phyloP scores from a whole-genome alignment of 148 eudicot genomes.

The Rhododendron ferrugineum region DNA sequence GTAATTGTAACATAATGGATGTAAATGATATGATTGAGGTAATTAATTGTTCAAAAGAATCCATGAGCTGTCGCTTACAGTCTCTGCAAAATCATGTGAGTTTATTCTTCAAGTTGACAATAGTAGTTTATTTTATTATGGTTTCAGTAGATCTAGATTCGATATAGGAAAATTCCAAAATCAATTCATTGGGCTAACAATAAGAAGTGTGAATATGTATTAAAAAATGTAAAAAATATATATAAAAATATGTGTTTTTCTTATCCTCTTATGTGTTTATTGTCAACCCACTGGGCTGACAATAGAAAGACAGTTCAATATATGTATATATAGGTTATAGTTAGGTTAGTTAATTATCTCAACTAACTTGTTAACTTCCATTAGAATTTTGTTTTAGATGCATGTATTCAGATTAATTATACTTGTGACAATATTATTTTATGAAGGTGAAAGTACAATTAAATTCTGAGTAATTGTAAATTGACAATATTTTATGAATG shows the following conservation, averaged over 20 bases:
- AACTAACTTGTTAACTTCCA: background rate
- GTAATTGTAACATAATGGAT: conserved; percentile 15
- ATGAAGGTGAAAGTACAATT: background rate
- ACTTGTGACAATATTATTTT: background rate
- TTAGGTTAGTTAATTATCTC: conserved; percentile 3
- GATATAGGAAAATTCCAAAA: no score
- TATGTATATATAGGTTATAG: background rate
- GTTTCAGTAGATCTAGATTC: conserved; percentile 1
- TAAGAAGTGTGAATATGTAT: no score
- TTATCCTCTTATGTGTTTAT: no score
- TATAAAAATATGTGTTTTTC: no score
- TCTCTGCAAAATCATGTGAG: conserved; percentile 13
- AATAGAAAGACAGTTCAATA: no score
- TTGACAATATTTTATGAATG: background rate
- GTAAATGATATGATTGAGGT: conserved; percentile 20
- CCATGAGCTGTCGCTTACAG: conserved; percentile 9
- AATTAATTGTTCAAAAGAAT: conserved; percentile 4
- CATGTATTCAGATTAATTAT: background rate
- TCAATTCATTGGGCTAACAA: no score
- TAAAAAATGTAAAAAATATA: no score
- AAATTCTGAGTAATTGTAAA: background rate
- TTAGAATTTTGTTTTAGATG: background rate
- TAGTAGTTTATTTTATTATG: background rate
- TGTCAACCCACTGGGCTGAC: no score
- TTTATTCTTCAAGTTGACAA: background rate